Evolutionary conservation across 345 rosid species (phyloP), one percentile per base, ranked within the genome.

Genomic region (Hibiscus trionum): DNA sequence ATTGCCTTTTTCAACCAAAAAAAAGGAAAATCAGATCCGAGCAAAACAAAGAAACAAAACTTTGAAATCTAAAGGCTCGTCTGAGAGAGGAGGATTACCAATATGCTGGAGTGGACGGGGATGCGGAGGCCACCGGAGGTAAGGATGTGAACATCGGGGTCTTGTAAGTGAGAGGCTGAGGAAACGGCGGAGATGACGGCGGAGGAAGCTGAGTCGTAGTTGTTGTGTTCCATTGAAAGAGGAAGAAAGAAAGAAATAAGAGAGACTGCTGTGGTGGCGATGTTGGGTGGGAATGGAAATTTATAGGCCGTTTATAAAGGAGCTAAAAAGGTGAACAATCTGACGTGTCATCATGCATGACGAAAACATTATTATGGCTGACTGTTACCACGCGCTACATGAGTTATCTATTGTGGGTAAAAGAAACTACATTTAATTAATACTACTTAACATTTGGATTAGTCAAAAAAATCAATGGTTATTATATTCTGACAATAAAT

Each of bases 121-220:
- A 93, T 88, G 39, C 90, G 88, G 11, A 76, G 82, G 78, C 91
- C 91, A 35, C 80, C 86, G 74, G 98, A 84, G 35, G 97, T 88
- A 68, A 91, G 77, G 79, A 93, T 79, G 46, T 77, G 80, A 37
- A 91, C 77, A 72, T 93, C 96, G 0, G 93, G 77, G 58, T 85
- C 79, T 2, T 82, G 85, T 15, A 80, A 75, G 35, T 77, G 80
- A 19, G 78, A 24, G 4, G 63, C 57, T 79, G 77, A 69, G 72
- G 80, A 50, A 14, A 50, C 17, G 55, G 55, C 50, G 50, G 50
- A 46, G 50, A 10, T 46, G 50, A 46, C 50, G 50, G 50, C 55
- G 17, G 55, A 11, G 42, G 76, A 15, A 29, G 49, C 17, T 2
- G 76, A 17, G 69, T 26, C 19, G 42, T 26, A 53, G 61, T 9